A percentile compares a stretch with the other conserved stretches of the same genome.
Conservation (phyloP, 2,329 filamentous ascomycete species). For the Aspergillus ochraceoroseus region DNA sequence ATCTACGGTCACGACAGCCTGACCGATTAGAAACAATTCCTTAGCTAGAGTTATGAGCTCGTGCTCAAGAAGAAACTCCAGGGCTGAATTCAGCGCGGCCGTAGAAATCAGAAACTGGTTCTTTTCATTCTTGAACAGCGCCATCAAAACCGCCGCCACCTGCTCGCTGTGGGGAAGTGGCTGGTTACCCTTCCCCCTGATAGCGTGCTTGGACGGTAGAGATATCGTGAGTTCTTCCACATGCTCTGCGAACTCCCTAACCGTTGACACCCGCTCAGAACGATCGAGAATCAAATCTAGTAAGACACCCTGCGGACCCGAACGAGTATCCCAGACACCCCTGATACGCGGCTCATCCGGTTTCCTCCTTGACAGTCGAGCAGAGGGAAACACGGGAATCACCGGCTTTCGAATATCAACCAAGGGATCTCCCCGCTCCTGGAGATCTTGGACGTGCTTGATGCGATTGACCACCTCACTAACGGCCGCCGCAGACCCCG, state of each 20-base stretch:
- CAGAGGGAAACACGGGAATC: slow-evolving; percentile 30
- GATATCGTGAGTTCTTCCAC: slow-evolving; percentile 37
- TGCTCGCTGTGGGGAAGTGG: slow-evolving; percentile 12
- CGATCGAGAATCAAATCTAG: slow-evolving; percentile 18
- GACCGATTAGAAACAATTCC: slow-evolving; percentile 33
- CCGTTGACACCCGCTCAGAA: slow-evolving; percentile 20
- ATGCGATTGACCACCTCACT: slow-evolving; percentile 31
- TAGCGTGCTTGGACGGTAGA: slow-evolving; percentile 14
- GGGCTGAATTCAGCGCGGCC: slow-evolving; percentile 40
- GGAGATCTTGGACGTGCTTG: slow-evolving; percentile 21
- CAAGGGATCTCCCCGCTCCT: slow-evolving; percentile 28
- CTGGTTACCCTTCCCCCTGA: slow-evolving; percentile 4
- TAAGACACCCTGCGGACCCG: slow-evolving; percentile 2
- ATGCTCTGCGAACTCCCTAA: slow-evolving; percentile 37
- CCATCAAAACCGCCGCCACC: slow-evolving; percentile 25
- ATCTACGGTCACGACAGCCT: slow-evolving; percentile 36
- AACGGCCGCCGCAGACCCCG: slow-evolving; percentile 33
- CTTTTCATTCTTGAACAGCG: slow-evolving; percentile 32
- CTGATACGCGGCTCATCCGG: slow-evolving; percentile 29
- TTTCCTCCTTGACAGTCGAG: slow-evolving; percentile 22
- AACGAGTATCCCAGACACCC: slow-evolving; percentile 27
- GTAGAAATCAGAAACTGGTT: slow-evolving; percentile 35
- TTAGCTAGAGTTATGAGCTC: slow-evolving; percentile 32
- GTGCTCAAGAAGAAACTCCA: slow-evolving; percentile 37
- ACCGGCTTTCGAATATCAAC: slow-evolving; percentile 28